Evolutionary conservation across 306 rosid genomes (phyloP).

Genomic region (Casuarina cunninghamiana): DNA sequence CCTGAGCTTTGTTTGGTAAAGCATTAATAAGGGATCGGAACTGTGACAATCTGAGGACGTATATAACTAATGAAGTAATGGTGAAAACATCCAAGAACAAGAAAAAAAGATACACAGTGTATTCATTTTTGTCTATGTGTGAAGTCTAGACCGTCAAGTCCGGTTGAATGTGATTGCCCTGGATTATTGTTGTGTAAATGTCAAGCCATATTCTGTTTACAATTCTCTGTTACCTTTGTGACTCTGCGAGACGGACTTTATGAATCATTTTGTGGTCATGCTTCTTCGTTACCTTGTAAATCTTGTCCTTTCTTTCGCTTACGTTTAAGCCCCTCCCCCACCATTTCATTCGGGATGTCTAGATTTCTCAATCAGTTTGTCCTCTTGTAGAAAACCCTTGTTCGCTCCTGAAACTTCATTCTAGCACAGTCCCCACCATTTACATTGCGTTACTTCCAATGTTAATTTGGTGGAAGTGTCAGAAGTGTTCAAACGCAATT

Average conservation of each 20-base stretch:
- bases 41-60: neutral
- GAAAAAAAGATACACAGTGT: neutral
- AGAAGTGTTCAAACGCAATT: too few relatives aligned
- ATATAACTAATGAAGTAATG: slow-evolving; percentile 3
- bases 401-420: too few relatives aligned
- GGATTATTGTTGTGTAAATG: slow-evolving; percentile 8
- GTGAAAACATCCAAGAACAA: neutral
- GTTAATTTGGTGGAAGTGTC: too few relatives aligned
- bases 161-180: neutral
- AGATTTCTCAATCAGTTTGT: too few relatives aligned
- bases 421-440: too few relatives aligned
- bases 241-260: neutral
- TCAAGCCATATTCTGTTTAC: neutral
- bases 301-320: too few relatives aligned
- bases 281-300: neutral
- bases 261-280: slow-evolving; percentile 18
- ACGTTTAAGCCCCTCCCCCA: too few relatives aligned
- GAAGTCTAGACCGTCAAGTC: neutral
- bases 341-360: too few relatives aligned
- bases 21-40: slow-evolving; percentile 24
- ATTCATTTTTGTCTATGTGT: slow-evolving; percentile 3
- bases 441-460: too few relatives aligned
- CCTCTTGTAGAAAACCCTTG: too few relatives aligned
- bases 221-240: slow-evolving; percentile 5
- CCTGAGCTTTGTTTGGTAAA: slow-evolving; percentile 33